phyloP scores from a whole-genome alignment of 2,329 filamentous ascomycete species.

The Botrytis byssoidea region DNA sequence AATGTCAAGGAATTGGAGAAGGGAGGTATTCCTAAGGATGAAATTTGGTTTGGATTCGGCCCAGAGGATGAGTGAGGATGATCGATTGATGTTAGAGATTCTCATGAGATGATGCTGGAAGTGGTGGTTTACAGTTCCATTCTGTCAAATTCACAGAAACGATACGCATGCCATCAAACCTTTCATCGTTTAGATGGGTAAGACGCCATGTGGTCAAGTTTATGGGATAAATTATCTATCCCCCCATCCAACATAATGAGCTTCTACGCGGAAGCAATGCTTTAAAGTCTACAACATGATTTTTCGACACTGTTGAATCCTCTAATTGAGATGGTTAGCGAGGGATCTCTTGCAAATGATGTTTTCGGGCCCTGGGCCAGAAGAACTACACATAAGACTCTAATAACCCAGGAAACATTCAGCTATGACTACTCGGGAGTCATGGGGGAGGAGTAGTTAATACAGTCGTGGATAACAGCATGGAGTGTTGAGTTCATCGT shows the following conservation, averaged over 20 bases:
- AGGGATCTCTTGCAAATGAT: neutral
- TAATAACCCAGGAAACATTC: neutral
- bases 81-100: neutral
- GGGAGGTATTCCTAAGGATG: conserved; percentile 51
- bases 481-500: neutral
- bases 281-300: neutral
- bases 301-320: neutral
- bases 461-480: neutral
- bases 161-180: neutral
- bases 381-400: neutral
- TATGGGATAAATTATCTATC: neutral
- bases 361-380: accelerated
- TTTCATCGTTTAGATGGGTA: neutral
- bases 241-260: neutral
- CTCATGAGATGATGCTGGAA: neutral
- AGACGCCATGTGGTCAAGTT: neutral
- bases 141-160: neutral
- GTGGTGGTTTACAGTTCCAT: accelerated
- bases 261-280: neutral
- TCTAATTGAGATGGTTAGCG: accelerated
- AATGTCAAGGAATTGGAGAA: conserved; percentile 46
- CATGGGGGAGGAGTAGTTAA: neutral
- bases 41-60: conserved; percentile 44
- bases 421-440: neutral
- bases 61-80: neutral